These are phyloP conservation scores for Camellia granthamiana DNA, from an alignment of 148 eudicot species.

Conservation along the genomic window DNA sequence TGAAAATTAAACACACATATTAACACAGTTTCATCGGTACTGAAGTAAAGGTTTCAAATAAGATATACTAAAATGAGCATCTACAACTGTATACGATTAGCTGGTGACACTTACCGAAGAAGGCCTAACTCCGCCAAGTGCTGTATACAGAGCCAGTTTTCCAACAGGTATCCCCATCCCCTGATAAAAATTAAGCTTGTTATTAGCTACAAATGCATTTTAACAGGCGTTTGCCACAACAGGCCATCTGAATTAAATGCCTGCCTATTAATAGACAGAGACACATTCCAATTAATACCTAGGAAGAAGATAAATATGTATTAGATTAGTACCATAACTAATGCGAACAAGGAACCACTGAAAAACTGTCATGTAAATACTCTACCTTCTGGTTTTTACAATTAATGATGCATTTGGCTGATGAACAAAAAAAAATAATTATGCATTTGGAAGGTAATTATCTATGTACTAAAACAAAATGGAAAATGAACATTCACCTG, in stretches of 20 bases:
- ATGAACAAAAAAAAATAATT: neutral
- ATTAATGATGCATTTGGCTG: neutral
- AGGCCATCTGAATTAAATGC: neutral
- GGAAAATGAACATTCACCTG: conserved; percentile 45
- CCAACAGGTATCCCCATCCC: conserved; percentile 99
- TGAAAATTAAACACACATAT: neutral
- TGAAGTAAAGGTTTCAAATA: neutral
- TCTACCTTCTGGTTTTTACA: neutral
- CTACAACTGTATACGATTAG: neutral
- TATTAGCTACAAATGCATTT: neutral
- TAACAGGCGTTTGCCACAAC: neutral
- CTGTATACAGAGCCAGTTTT: conserved; percentile 80
- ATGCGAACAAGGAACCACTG: neutral
- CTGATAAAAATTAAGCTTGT: conserved; percentile 35
- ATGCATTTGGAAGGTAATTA: neutral
- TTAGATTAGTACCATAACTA: neutral
- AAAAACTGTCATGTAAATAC: neutral
- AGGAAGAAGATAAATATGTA: neutral
- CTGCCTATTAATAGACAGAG: neutral
- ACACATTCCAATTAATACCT: neutral
- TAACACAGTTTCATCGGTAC: neutral
- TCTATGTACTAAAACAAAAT: neutral
- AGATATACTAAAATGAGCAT: neutral
- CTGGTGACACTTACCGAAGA: conserved; percentile 62
- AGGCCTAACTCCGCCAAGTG: conserved; percentile 97